Conservation (phyloP, 805 yeast species). For the Starmerella sp. region DNA sequence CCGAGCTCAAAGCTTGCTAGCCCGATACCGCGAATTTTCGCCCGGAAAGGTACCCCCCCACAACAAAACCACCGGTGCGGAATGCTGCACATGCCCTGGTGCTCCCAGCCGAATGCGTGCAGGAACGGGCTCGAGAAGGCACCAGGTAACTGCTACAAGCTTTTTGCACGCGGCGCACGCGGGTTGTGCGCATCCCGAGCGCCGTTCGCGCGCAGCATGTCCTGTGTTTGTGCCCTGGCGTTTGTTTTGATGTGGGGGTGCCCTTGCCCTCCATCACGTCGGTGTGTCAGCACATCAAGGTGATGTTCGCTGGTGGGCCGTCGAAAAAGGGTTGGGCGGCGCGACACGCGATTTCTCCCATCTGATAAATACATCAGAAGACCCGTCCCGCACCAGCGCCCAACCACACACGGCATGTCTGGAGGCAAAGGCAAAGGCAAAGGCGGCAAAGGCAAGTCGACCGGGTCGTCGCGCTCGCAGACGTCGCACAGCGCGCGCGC, state of each 20-base stretch:
- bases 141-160: too few species aligned
- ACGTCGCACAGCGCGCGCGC: constrained; percentile 37
- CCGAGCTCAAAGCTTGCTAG: too few species aligned
- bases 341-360: constrained; percentile 5
- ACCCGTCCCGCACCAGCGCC: constrained; percentile 1
- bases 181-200: too few species aligned
- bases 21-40: too few species aligned
- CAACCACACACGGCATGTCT: constrained; percentile 1
- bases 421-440: constrained; percentile 56
- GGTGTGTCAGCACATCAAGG: constrained; percentile 1
- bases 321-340: constrained; percentile 4
- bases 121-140: too few species aligned
- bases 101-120: too few species aligned
- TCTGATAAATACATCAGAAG: constrained; percentile 4
- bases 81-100: too few species aligned
- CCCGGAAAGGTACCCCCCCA: too few species aligned
- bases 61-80: too few species aligned
- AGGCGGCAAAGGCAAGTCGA: constrained; percentile 92
- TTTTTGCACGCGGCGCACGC: too few species aligned
- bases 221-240: neutral
- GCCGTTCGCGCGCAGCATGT: too few species aligned
- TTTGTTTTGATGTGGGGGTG: constrained; percentile 1
- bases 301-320: neutral
- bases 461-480: constrained; percentile 16
- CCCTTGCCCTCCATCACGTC: neutral